Evolutionary conservation across 164 flowering plant species (phyloP), one percentile per base, ranked within the genome.

Genomic region (Stephania cephalantha): DNA sequence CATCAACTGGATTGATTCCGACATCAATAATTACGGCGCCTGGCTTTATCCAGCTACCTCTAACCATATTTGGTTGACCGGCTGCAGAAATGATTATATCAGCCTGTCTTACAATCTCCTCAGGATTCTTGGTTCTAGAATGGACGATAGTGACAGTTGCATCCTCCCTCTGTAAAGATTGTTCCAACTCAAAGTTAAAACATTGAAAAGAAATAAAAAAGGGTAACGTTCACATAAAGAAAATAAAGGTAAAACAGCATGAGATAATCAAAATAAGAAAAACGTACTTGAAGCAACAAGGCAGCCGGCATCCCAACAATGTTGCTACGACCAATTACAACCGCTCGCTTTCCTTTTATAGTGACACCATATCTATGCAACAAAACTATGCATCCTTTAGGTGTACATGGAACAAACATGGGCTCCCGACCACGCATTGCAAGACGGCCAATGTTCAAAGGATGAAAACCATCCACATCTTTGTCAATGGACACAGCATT

Each of bases 271-370:
- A 35, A 69, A 69, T 15, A 69, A 18, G 42, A 17, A 68, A 68
- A 68, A 7, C 25, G 78, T 85, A 91, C 99, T 80, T 91, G 99
- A 70, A 96, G 85, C 68, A 94, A 80, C 35, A 91, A 80, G 72
- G 98, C 95, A 75, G 92, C 98, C 20, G 99, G 98, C 87, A 85
- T 87, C 73, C 99, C 99, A 75, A 96, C 99, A 77, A 94, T 94
- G 80, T 96, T 92, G 82, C 99, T 94, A 78, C 99, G 88, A 13
- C 99, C 99, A 79, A 96, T 88, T n/a, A 96, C 98, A 83, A 94
- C 99, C 45, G 99, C 99, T 72, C 87, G 83, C 85, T 94, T 96
- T 64, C 99, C 99, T 81, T 90, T 91, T 71, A 96, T 91, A 25
- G 76, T 82, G 74, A 92, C 73, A 31, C 82, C 86, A 80, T 85